Percentiles rank a stretch among this genome's conserved stretches.
These are phyloP conservation scores for Podila epicladia DNA, from an alignment of 192 early-diverging fungal species.

Conservation along the genomic window DNA sequence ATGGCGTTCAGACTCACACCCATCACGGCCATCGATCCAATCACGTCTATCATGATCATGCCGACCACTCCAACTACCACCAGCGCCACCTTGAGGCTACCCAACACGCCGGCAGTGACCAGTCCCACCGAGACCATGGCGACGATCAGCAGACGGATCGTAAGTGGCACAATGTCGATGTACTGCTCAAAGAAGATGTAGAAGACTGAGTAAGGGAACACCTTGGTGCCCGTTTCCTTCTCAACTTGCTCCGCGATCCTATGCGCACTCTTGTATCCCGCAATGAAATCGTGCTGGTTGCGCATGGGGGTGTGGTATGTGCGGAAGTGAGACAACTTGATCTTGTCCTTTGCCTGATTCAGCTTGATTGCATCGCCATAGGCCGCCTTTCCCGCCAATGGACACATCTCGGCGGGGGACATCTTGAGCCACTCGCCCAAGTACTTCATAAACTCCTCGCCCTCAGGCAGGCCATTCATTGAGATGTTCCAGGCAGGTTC, in stretches of 20 bases:
- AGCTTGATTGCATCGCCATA: conserved; percentile 68
- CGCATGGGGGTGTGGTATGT: conserved; percentile 68
- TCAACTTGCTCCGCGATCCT: conserved; percentile 64
- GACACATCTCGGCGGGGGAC: conserved; percentile 62
- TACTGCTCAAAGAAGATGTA: conserved; percentile 80
- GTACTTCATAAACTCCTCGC: conserved; percentile 62
- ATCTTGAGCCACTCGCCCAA: conserved; percentile 62
- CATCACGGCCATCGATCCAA: conserved; percentile 67
- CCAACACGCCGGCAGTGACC: conserved; percentile 61
- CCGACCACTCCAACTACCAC: conserved; percentile 63
- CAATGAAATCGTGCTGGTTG: conserved; percentile 66
- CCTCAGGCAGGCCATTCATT: conserved; percentile 66
- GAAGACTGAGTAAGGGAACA: conserved; percentile 72
- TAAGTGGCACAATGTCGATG: conserved; percentile 59
- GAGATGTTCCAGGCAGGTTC: conserved; percentile 63
- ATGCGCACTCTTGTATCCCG: conserved; percentile 62
- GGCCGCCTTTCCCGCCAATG: conserved; percentile 70
- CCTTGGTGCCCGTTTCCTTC: conserved; percentile 51
- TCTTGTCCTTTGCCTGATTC: conserved; percentile 31
- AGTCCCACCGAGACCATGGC: conserved; percentile 64
- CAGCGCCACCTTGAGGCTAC: conserved; percentile 58
- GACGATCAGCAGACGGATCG: conserved; percentile 57
- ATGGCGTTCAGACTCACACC: conserved; percentile 69
- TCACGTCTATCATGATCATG: conserved; percentile 68
- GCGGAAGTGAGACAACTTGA: conserved; percentile 69